Evolutionary conservation across 129 eudicot genomes (phyloP), one percentile per base, ranked within the genome.

Genomic region (Ambrosia trifida): DNA sequence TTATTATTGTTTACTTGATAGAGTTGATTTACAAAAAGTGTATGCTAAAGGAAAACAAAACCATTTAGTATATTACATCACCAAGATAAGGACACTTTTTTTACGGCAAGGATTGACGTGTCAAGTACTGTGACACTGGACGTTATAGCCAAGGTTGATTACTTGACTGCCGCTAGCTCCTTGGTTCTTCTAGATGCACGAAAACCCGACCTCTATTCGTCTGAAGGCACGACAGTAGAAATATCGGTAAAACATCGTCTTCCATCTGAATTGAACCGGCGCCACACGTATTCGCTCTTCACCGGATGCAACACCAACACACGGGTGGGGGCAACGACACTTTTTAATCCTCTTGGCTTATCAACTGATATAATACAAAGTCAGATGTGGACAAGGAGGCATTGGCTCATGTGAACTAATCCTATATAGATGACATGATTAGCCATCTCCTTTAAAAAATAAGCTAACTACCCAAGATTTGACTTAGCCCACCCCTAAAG

Each of bases 371-470:
- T 28, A 52, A 69, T 20, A 62, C 51, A 61, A 16, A 73, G 69
- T 33, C 70, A 73, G 49, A 61, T 31, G 0, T 38, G n/a, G 38
- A 54, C 41, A 14, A 20, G 36, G 14, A 57, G 33, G 33, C 24
- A 47, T 47, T 44, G 4, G 32, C 50, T 14, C 63, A 73, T 43
- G 63, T 64, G 64, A 60, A 35, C 52, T 73, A 63, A 17, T 12
- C 62, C 59, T 14, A 31, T 35, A 33, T 63, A 62, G 44, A 64
- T 74, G 78, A 72, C 76, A 52, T 32, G 41, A 52, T 65, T 52
- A 75, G 64, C 66, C 46, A 65, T 41, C 44, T 35, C 62, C 63
- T 64, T 74, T 51, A 24, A 51, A 20, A 60, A 60, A 45, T 67
- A 45, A 73, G 78, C 52, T 64, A 63, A 43, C 44, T 17, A 74